A percentile compares a stretch with the other conserved stretches of the same genome.
Conservation (phyloP, 352 stramenopile species). For the Globisporangium perplexum region DNA sequence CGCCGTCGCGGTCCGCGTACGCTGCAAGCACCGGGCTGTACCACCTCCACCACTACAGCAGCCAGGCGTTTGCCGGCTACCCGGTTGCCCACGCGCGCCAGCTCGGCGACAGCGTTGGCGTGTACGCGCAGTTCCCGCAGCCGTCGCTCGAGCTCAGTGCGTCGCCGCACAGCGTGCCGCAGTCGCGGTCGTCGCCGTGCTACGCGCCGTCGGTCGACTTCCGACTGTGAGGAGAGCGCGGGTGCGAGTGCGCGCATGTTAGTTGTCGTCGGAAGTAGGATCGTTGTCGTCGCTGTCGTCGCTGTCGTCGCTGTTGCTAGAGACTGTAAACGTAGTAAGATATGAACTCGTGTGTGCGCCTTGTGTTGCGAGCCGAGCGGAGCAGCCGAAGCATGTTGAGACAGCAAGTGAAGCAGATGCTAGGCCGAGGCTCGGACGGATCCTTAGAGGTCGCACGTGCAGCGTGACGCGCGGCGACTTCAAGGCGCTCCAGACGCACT, state of each 20-base stretch:
- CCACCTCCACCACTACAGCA: background rate
- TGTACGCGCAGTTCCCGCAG: background rate
- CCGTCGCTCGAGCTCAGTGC: background rate
- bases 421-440: too few species aligned
- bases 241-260: background rate
- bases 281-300: background rate
- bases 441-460: too few species aligned
- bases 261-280: background rate
- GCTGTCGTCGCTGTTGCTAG: background rate
- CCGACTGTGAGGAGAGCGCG: conserved; percentile 1
- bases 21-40: background rate
- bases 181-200: background rate
- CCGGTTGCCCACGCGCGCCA: background rate
- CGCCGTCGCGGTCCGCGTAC: conserved; percentile 1
- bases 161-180: background rate
- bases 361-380: background rate
- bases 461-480: too few species aligned
- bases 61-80: background rate
- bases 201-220: background rate
- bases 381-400: too few species aligned
- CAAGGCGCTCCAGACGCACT: too few species aligned
- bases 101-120: background rate
- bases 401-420: too few species aligned
- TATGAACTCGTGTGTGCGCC: background rate
- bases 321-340: background rate